Evolutionary conservation across 2,329 filamentous ascomycete species (phyloP), one percentile per base, ranked within the genome.

Genomic region (Sarocladium brachiariae): DNA sequence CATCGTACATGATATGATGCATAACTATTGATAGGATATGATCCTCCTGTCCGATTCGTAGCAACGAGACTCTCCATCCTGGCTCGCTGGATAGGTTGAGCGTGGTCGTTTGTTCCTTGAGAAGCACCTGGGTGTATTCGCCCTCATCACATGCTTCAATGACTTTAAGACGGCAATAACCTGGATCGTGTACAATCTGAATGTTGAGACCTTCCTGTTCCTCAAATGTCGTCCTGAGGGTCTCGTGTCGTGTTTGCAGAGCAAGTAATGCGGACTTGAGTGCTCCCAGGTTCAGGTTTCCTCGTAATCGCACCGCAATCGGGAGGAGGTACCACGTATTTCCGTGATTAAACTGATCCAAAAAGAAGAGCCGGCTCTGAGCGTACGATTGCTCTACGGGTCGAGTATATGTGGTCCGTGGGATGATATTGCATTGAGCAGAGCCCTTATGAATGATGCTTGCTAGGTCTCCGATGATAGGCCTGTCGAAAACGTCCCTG

Each of bases 1-100:
- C 61, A 33, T 63, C 61, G 0, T 59, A 58, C 4, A 63, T 52
- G 16, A 61, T 62, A n/a, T 63, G 61, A 34, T 63, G 61, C 56
- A 63, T 58, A 3, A 59, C 54, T 4, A 63, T 59, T 0, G 58
- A 61, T 0, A 63, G 47, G 2, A 61, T 18, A 46, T 61, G 51
- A 2, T 62, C 52, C 0, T 55, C 27, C 0, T 56, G 43, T 1
- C 47, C 53, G 0, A 62, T 1, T 2, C 51, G 50, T 2, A 55
- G 51, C 0, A 63, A 31, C 0, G 52, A 34, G 1, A 55, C 57
- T 31, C 59, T 55, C 59, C 58, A 62, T 0, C 56, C 59, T 1
- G 57, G 34, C n/a, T 61, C 58, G 0, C 50, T 45, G 1, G 50
- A 13, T 11, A 63, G 52, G 33, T 63, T 34, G 31, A 63, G 61